Evolutionary conservation across 257 asterid species (phyloP).

Genomic region (Fraxinus anomala): DNA sequence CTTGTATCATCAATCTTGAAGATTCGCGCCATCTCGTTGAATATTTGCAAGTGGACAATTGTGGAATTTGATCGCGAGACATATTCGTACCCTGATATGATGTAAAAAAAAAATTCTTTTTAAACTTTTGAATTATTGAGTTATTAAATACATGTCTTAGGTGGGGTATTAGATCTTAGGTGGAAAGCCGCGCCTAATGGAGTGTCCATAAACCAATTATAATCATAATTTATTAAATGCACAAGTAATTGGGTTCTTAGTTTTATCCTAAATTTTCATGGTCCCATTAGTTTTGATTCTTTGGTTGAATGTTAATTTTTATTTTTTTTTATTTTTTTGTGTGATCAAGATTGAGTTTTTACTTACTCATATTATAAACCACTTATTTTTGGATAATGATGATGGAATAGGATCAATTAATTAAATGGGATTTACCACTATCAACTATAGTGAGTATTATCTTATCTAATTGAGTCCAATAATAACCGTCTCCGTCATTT

Average conservation of each 20-base stretch:
- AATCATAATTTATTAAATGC: slow-evolving; percentile 29
- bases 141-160: not conserved
- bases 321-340: not conserved
- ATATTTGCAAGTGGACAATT: not conserved
- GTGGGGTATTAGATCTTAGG: slow-evolving; percentile 23
- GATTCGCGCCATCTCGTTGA: not conserved
- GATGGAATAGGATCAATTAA: not conserved
- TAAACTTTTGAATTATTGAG: not conserved
- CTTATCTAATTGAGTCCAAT: not conserved
- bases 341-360: not conserved
- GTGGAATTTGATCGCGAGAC: too few relatives aligned
- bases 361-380: not conserved
- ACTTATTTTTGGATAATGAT: not conserved
- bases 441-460: not conserved
- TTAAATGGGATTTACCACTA: not conserved
- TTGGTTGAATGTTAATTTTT: not conserved
- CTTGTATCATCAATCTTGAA: slow-evolving; percentile 43
- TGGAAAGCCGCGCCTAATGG: slow-evolving; percentile 32
- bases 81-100: not conserved
- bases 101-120: too few relatives aligned
- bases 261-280: slow-evolving; percentile 2
- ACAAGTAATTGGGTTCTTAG: slow-evolving; percentile 10
- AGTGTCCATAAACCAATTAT: slow-evolving; percentile 45
- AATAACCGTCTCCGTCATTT: not conserved
- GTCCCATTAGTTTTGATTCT: slow-evolving; percentile 4